Evolutionary conservation across 306 rosid genomes (phyloP).

Genomic region (Sindora glabra): DNA sequence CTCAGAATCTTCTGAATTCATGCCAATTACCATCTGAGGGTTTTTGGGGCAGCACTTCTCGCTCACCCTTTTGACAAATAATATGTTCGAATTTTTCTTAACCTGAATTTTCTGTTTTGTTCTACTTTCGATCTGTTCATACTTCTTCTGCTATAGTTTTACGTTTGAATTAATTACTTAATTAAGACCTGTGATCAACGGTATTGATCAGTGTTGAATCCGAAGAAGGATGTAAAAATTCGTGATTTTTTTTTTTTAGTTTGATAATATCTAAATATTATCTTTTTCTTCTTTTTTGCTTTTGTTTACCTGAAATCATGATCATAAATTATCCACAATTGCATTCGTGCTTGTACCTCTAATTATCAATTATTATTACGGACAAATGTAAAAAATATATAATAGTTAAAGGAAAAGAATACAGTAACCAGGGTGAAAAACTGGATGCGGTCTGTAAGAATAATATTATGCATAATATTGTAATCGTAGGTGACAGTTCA

Average conservation of each 20-base stretch:
- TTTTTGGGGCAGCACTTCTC: constrained; percentile 63
- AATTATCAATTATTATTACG: too few relatives aligned
- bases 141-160: constrained; percentile 45
- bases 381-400: too few relatives aligned
- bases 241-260: constrained; percentile 30
- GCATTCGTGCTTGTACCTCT: too few relatives aligned
- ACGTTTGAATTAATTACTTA: constrained; percentile 39
- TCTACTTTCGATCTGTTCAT: constrained; percentile 32
- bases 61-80: constrained; percentile 63
- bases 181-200: too few relatives aligned
- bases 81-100: constrained; percentile 6
- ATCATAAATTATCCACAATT: too few relatives aligned
- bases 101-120: too few relatives aligned
- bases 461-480: too few relatives aligned
- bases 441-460: too few relatives aligned
- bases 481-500: too few relatives aligned
- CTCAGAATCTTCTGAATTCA: constrained; percentile 77
- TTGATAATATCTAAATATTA: constrained; percentile 11
- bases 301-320: too few relatives aligned
- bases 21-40: constrained; percentile 78
- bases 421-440: too few relatives aligned
- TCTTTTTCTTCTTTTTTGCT: background rate
- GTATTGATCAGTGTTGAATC: constrained; percentile 25
- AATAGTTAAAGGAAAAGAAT: too few relatives aligned
- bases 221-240: constrained; percentile 62